Evolutionary conservation across 176 grass and related monocot species (phyloP).

Genomic region (Bolboschoenus planiculmis): DNA sequence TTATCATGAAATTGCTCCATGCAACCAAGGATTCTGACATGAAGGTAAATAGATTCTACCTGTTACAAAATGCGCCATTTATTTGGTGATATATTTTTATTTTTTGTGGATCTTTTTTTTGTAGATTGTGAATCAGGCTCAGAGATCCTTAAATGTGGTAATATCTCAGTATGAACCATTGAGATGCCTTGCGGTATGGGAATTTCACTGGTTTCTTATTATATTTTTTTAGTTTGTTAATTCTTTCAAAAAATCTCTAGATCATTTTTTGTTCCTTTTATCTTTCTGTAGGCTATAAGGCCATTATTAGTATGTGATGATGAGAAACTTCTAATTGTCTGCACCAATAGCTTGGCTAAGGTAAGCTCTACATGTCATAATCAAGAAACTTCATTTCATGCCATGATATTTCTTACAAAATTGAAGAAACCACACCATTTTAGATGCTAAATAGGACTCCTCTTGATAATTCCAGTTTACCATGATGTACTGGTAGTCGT

Average conservation of each 20-base stretch:
- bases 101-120: slow-evolving; percentile 17
- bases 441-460: not conserved
- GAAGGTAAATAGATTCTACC: slow-evolving; percentile 41
- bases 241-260: not conserved
- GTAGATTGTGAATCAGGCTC: slow-evolving; percentile 87
- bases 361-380: slow-evolving; percentile 30
- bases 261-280: not conserved
- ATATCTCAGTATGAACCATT: slow-evolving; percentile 71
- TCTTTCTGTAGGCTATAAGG: slow-evolving; percentile 44
- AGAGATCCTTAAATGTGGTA: slow-evolving; percentile 58
- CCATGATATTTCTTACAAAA: not conserved
- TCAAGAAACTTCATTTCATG: not conserved
- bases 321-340: slow-evolving; percentile 72
- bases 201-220: not conserved
- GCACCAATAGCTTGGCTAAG: slow-evolving; percentile 81
- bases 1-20: slow-evolving; percentile 68
- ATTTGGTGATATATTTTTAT: not conserved
- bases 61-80: not conserved
- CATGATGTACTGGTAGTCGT: not conserved
- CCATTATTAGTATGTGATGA: slow-evolving; percentile 51
- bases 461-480: not conserved
- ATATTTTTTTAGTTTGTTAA: not conserved
- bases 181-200: slow-evolving; percentile 59
- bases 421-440: not conserved
- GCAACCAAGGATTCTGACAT: slow-evolving; percentile 65